Percentiles rank a stretch among this genome's conserved stretches.
These are phyloP conservation scores for Candida pseudoviswanathii DNA, from an alignment of 1,139 yeast species.

Conservation along the genomic window DNA sequence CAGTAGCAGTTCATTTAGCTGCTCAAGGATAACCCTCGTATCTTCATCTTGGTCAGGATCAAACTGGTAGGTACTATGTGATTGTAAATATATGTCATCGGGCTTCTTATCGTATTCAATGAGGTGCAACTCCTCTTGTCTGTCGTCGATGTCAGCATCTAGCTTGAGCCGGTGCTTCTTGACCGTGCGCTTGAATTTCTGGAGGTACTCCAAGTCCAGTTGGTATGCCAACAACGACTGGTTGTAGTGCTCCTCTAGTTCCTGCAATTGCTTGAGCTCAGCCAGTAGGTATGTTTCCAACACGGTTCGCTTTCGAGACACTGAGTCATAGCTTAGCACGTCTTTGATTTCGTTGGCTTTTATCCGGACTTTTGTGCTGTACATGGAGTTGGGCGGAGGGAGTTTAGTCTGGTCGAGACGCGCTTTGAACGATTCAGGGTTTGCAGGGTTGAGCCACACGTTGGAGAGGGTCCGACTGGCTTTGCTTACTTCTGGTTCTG, in stretches of 20 bases:
- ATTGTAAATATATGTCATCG: constrained; percentile 5
- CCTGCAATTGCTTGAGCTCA: constrained; percentile 40
- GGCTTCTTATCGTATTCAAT: constrained; percentile 7
- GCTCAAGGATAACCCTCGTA: constrained; percentile 21
- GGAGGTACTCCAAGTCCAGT: constrained; percentile 37
- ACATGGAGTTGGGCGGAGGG: constrained; percentile 32
- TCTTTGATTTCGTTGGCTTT: constrained; percentile 24
- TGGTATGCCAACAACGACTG: constrained; percentile 26
- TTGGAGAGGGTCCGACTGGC: constrained; percentile 31
- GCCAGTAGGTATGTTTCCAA: constrained; percentile 47
- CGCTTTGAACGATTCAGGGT: constrained; percentile 32
- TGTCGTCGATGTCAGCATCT: constrained; percentile 15
- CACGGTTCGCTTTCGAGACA: constrained; percentile 30
- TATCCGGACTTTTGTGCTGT: constrained; percentile 18
- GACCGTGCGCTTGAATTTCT: constrained; percentile 26
- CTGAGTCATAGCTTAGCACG: constrained; percentile 35
- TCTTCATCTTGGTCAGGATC: constrained; percentile 31
- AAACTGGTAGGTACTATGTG: constrained; percentile 16
- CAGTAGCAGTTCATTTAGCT: constrained; percentile 21
- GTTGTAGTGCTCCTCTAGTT: constrained; percentile 31
- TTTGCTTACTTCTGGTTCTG: constrained; percentile 23
- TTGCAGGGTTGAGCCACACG: constrained; percentile 32
- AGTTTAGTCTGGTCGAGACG: constrained; percentile 36
- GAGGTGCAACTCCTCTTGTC: constrained; percentile 13
- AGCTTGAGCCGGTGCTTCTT: constrained; percentile 15